phyloP scores from a whole-genome alignment of 495 filamentous ascomycete genomes.

The Penicillium psychrofluorescens region DNA sequence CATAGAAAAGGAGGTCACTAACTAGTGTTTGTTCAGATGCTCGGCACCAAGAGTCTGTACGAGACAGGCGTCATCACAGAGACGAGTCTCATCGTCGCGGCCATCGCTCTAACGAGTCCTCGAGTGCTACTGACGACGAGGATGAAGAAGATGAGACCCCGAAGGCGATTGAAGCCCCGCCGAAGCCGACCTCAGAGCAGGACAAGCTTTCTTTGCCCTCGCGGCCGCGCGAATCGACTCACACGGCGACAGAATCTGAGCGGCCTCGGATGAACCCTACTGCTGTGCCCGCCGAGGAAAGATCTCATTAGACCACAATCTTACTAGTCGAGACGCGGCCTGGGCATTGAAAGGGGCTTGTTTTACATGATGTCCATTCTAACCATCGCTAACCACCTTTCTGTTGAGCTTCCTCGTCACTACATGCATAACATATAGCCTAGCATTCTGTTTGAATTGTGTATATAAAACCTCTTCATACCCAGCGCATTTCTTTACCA shows the following conservation, averaged over 20 bases:
- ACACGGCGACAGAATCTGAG: slow-evolving; percentile 7
- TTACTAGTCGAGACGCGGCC: no score
- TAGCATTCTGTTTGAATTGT: no score
- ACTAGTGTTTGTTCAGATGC: slow-evolving; percentile 17
- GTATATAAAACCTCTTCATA: no score
- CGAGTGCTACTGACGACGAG: slow-evolving; percentile 35
- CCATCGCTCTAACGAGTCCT: slow-evolving; percentile 22
- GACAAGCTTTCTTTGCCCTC: slow-evolving; percentile 9
- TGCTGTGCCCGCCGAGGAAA: slow-evolving; percentile 6
- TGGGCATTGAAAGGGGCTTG: no score
- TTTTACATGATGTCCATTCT: no score
- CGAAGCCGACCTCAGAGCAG: slow-evolving; percentile 5
- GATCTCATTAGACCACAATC: not conserved
- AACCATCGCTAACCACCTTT: no score
- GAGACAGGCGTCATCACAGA: slow-evolving; percentile 25
- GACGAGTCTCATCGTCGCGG: slow-evolving; percentile 29
- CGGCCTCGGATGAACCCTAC: slow-evolving; percentile 3
- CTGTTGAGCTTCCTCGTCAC: no score
- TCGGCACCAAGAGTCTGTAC: slow-evolving; percentile 26
- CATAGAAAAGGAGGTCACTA: not conserved
- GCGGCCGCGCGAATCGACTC: slow-evolving; percentile 9
- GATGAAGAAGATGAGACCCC: slow-evolving; percentile 22
- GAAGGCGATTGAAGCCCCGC: slow-evolving; percentile 26
- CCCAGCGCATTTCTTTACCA: no score
- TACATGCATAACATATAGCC: no score